Percentiles rank a stretch among this genome's conserved stretches.
Conservation (phyloP, 805 yeast species). For the Suhomyces sp. region DNA sequence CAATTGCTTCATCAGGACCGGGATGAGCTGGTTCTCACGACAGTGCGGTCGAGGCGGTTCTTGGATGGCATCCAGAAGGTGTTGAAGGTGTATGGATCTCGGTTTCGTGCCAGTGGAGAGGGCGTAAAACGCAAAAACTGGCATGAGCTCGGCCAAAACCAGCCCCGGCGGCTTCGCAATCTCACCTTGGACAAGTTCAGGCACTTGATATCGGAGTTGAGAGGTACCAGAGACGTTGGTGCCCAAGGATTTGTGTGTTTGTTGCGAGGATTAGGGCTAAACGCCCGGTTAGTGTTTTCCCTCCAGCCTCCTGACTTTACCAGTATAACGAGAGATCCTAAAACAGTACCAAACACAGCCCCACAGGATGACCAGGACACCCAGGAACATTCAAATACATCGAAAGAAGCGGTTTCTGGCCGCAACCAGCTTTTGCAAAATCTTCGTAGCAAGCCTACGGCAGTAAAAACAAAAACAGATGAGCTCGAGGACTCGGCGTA, state of each 20-base stretch:
- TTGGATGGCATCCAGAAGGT: slow-evolving; percentile 73
- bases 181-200: slow-evolving; percentile 44
- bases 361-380: slow-evolving; percentile 9
- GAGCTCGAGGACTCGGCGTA: slow-evolving; percentile 31
- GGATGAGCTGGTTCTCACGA: slow-evolving; percentile 12
- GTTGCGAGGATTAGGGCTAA: slow-evolving; percentile 65
- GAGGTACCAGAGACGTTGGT: slow-evolving; percentile 75
- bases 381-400: slow-evolving; percentile 8
- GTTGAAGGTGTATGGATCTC: slow-evolving; percentile 57
- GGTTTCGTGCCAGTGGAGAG: slow-evolving; percentile 46
- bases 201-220: slow-evolving; percentile 38
- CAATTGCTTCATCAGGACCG: slow-evolving; percentile 32
- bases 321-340: slow-evolving; percentile 5
- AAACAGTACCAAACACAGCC: background rate
- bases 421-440: slow-evolving; percentile 7
- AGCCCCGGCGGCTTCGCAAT: slow-evolving; percentile 18
- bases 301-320: slow-evolving; percentile 90
- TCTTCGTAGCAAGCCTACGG: slow-evolving; percentile 8
- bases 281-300: slow-evolving; percentile 75
- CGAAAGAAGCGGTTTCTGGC: background rate
- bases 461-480: slow-evolving; percentile 11
- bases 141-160: slow-evolving; percentile 26
- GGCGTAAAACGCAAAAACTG: slow-evolving; percentile 37
- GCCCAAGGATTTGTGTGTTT: slow-evolving; percentile 86
- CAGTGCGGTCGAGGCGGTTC: slow-evolving; percentile 59